Percentiles rank a stretch among this genome's conserved stretches.
Evolutionary conservation across 306 rosid genomes (phyloP).

Genomic region (Ziziphus jujuba): DNA sequence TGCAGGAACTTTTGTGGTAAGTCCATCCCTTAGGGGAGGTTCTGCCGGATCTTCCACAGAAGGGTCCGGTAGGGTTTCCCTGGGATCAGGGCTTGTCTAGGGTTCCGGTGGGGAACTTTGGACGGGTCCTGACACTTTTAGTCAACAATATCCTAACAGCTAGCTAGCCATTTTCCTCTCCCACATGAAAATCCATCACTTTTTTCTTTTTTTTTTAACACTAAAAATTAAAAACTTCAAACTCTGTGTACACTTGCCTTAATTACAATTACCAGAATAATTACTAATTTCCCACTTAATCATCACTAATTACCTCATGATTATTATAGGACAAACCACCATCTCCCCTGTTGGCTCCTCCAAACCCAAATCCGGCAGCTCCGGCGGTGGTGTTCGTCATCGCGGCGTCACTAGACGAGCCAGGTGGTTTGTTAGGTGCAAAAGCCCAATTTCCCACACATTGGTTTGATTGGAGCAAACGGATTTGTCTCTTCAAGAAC

Average conservation of each 20-base stretch:
- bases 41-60: no score
- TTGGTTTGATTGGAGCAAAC: constrained; percentile 54
- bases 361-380: constrained; percentile 18
- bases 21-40: no score
- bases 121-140: no score
- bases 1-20: no score
- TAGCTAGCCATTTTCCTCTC: constrained; percentile 35
- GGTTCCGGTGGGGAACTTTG: no score
- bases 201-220: not conserved
- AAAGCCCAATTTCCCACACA: constrained; percentile 39
- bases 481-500: constrained; percentile 86
- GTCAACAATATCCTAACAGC: constrained; percentile 81
- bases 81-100: no score
- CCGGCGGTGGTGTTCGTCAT: constrained; percentile 3
- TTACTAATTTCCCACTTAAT: not conserved
- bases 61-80: no score
- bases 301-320: constrained; percentile 57
- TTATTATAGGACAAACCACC: constrained; percentile 27
- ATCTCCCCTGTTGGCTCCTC: constrained; percentile 7
- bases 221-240: not conserved
- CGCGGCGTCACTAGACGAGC: constrained; percentile 4
- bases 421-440: constrained; percentile 30
- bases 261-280: not conserved
- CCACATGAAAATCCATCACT: constrained; percentile 6
- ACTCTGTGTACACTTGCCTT: not conserved